Base-by-base conservation (phyloP, 208 protist species). In the Trypanosoma grayi region DNA sequence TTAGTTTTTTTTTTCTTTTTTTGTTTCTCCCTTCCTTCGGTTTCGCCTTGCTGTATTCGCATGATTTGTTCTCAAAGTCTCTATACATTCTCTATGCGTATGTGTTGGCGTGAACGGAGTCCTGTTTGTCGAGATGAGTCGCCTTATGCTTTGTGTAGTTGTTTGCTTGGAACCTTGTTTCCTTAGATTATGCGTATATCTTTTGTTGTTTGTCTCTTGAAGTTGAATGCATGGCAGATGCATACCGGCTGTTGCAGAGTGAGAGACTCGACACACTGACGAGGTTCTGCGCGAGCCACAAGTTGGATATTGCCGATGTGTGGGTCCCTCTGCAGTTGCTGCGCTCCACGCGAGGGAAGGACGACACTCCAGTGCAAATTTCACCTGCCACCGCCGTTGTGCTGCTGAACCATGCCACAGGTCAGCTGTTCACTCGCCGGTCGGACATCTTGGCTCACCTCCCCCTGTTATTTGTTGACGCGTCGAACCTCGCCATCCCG, bases 301-400 rank as follows among this genome's bases (percentile, higher is more conserved):
- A 61, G 3, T 59, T 87, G 8, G 39, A 37, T 16, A 18, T 69
- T 18, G 31, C 44, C 4, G 64, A 83, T 69, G 39, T 90, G 7
- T 93, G 87, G 83, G 60, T 90, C 6, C 83, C 87, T 0, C 46
- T 93, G 2, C 16, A 45, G 10, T 52, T 73, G 14, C 55, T 69
- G 3, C 56, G 63, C 1, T 33, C 70, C 6, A 16, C 48, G 4
- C 65, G 70, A 24, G 58, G 34, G 40, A 64, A 62, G 24, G 34
- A 48, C 14, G 68, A 31, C n/a, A 74, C 61, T 2, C 52, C 52
- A 10, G 62, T 90, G 24, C 37, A 18, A 0, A 59, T 93, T 4
- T 60, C 66, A 4, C 68, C 74, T 16, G 25, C 8, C 22, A 83
- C 72, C 0, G 57, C 83, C 22, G 47, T 87, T 9, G 69, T 75